Base-by-base conservation (phyloP, 2,329 filamentous ascomycete species). In the Dactylellina haptotyla region DNA sequence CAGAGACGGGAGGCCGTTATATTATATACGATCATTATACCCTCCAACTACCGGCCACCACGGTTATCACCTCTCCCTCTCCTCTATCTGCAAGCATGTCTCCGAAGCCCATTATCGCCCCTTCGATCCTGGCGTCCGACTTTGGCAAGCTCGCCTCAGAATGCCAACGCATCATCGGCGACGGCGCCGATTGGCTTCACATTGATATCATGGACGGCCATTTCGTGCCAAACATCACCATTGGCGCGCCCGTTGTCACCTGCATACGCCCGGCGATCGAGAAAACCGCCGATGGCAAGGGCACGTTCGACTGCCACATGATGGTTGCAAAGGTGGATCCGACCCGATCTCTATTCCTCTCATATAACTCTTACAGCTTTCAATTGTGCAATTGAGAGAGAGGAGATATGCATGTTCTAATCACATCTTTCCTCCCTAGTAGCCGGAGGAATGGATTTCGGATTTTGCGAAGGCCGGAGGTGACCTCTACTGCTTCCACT, bases 401-500 rank as follows among this genome's bases (percentile, higher is more conserved):
- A 25, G 25, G 16, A 51, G 25, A 8, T 3, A 1, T 9, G 4
- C 32, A 2, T 3, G 39, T n/a, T 18, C 43, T 46, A 46, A 46
- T 46, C 32, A 26, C 50, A 9, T 34, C 28, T 51, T 53, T 48
- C 50, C 46, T 56, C 9, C 54, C 25, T 51, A 51, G 76, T 77
- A 95, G 93, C 95, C 95, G 77, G 96, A 98, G 85, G 93, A 93
- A 85, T 99, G 95, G 95, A 93, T 97, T 78, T 91, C 91, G 80
- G 92, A 96, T 75, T 98, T 99, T 84, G 88, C 95, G 81, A 89
- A 90, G 59, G 95, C 93, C 72, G 95, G 95, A 61, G 97, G 93
- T 82, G 93, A 99, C 82, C 86, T 99, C n/a, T 99, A 99, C 85
- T 98, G 95, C 85, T 99, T 99, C 85, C 95, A 99, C 85, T 98